phyloP scores from a whole-genome alignment of 2,329 filamentous ascomycete genomes.

The Zymoseptoria ardabiliae region DNA sequence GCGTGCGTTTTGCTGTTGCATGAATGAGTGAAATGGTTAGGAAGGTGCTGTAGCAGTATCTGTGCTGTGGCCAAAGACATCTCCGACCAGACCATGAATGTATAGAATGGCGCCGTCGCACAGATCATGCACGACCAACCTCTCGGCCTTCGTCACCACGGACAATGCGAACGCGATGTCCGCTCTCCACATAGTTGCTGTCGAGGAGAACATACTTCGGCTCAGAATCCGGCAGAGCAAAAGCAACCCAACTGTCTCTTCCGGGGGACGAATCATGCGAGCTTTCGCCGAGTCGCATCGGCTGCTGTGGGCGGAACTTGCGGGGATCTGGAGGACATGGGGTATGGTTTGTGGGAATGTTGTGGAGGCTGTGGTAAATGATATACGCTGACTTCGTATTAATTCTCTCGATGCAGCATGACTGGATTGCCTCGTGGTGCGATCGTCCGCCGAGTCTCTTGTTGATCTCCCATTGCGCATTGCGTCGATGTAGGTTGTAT shows the following conservation, averaged over 20 bases:
- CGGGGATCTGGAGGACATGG: neutral
- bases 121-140: neutral
- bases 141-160: neutral
- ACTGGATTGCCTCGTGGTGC: neutral
- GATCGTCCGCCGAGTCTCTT: no score
- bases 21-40: no score
- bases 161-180: neutral
- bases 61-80: no score
- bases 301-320: neutral
- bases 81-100: neutral
- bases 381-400: neutral
- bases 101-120: neutral
- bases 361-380: neutral
- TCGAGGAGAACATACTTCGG: neutral
- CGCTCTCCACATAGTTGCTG: no score
- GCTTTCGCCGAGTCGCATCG: neutral
- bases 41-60: neutral
- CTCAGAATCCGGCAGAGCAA: neutral
- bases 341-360: neutral
- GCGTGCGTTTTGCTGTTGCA: no score
- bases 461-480: no score
- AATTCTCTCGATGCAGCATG: neutral
- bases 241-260: neutral
- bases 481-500: neutral
- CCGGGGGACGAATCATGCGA: neutral